Evolutionary conservation across 495 filamentous ascomycete species (phyloP).

Genomic region (Chaetomium tenue): DNA sequence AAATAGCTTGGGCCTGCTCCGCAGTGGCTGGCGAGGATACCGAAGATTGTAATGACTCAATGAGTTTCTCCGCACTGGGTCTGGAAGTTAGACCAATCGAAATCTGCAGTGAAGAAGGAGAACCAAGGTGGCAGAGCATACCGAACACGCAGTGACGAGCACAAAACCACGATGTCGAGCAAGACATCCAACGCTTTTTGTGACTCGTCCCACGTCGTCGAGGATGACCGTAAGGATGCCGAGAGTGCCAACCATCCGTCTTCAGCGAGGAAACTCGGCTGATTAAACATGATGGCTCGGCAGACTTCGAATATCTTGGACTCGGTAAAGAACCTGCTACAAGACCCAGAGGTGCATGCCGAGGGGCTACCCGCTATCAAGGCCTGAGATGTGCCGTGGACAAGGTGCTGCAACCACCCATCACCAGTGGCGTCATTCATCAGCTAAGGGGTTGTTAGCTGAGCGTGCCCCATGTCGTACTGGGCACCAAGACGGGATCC

Average conservation of each 20-base stretch:
- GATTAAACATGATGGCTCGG: neutral
- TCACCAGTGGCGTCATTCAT: slow-evolving; percentile 2
- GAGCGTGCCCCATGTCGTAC: neutral
- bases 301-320: slow-evolving; percentile 6
- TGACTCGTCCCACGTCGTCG: neutral
- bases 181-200: neutral
- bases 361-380: slow-evolving; percentile 1
- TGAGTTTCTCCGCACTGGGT: neutral
- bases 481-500: neutral
- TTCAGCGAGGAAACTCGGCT: slow-evolving; percentile 1
- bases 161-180: slow-evolving; percentile 8
- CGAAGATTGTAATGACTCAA: neutral
- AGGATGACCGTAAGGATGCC: neutral
- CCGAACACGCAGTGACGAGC: slow-evolving; percentile 4
- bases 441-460: neutral
- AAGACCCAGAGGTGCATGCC: neutral
- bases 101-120: neutral
- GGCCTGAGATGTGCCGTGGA: slow-evolving; percentile 6
- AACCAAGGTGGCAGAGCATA: neutral
- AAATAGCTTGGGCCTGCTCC: neutral
- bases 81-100: neutral
- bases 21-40: neutral
- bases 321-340: slow-evolving; percentile 1
- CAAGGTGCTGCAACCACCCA: slow-evolving; percentile 1
- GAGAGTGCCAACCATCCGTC: slow-evolving; percentile 5